phyloP scores from a whole-genome alignment of 345 rosid genomes.

The Cardamine occulta region DNA sequence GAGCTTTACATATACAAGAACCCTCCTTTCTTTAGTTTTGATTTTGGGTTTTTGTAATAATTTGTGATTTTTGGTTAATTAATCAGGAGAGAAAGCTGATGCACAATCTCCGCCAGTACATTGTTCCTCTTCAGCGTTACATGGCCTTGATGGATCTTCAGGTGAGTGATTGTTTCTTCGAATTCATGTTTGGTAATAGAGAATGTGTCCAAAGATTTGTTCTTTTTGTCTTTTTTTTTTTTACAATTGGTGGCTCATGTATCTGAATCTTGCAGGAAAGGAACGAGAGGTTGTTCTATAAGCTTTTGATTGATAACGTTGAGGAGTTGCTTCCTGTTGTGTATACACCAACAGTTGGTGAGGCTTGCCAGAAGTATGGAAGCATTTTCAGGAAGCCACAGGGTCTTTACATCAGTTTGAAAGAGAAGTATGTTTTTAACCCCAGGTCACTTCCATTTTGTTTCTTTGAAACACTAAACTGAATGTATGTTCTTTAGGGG shows the following conservation, averaged over 20 bases:
- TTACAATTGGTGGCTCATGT: constrained; percentile 5
- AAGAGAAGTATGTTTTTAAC: constrained; percentile 65
- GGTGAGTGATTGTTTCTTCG: constrained; percentile 45
- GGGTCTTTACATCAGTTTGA: constrained; percentile 94
- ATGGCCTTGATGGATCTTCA: constrained; percentile 97
- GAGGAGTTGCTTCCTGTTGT: constrained; percentile 96
- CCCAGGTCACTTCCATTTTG: not conserved
- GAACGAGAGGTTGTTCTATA: constrained; percentile 89
- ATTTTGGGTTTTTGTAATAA: constrained; percentile 16
- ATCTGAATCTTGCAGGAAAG: constrained; percentile 69
- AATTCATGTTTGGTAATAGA: not conserved
- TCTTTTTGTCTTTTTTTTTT: not conserved
- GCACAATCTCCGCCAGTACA: constrained; percentile 80
- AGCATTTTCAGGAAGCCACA: constrained; percentile 96
- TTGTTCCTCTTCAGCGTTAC: constrained; percentile 91
- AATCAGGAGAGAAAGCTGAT: constrained; percentile 77
- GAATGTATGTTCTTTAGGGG: constrained; percentile 61
- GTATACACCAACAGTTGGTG: constrained; percentile 98
- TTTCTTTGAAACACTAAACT: constrained; percentile 23
- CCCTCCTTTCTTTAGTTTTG: not conserved
- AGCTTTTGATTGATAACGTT: constrained; percentile 90
- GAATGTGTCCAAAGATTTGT: not conserved
- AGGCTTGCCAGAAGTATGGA: constrained; percentile 98
- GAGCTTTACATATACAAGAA: not conserved
- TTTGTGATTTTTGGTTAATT: not conserved